phyloP scores from a whole-genome alignment of 768 basidiomycete genomes.

The Hypsizygus marmoreus region DNA sequence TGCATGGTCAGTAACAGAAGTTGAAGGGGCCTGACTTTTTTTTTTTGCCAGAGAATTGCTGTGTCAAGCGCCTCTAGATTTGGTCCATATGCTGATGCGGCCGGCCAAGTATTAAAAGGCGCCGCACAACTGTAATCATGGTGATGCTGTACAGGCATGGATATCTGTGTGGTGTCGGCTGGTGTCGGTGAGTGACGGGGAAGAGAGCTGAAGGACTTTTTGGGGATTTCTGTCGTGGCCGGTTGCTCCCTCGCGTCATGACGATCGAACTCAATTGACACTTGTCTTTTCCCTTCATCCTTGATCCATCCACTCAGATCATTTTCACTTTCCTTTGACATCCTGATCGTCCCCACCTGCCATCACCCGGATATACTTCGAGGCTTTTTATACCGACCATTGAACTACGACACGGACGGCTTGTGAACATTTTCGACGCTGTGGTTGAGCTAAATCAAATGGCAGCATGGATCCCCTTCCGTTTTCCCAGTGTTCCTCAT shows the following conservation, averaged over 20 bases:
- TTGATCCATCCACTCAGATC: slow-evolving; percentile 1
- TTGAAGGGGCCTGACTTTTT: slow-evolving; percentile 13
- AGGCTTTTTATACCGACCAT: too few relatives aligned
- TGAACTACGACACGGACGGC: too few relatives aligned
- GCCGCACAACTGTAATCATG: slow-evolving; percentile 5
- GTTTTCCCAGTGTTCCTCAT: not conserved
- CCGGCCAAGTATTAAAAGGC: slow-evolving; percentile 1
- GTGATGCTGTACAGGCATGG: not conserved
- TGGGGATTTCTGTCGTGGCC: not conserved
- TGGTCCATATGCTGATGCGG: slow-evolving; percentile 7
- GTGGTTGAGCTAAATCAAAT: too few relatives aligned
- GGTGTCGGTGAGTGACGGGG: not conserved
- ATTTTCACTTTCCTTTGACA: slow-evolving; percentile 9
- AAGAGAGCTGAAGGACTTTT: not conserved
- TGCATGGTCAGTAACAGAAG: slow-evolving; percentile 10
- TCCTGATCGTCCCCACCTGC: slow-evolving; percentile 2
- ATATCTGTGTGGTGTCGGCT: not conserved
- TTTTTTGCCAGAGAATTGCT: slow-evolving; percentile 13
- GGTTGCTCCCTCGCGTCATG: slow-evolving; percentile 5
- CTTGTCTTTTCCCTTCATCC: slow-evolving; percentile 2
- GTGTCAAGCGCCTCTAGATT: slow-evolving; percentile 14
- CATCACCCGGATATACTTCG: not conserved
- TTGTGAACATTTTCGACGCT: too few relatives aligned
- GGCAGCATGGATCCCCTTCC: too few relatives aligned
- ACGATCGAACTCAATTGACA: not conserved